Evolutionary conservation across 768 basidiomycete species (phyloP).

Genomic region (Lactifluus hygrophoroides): DNA sequence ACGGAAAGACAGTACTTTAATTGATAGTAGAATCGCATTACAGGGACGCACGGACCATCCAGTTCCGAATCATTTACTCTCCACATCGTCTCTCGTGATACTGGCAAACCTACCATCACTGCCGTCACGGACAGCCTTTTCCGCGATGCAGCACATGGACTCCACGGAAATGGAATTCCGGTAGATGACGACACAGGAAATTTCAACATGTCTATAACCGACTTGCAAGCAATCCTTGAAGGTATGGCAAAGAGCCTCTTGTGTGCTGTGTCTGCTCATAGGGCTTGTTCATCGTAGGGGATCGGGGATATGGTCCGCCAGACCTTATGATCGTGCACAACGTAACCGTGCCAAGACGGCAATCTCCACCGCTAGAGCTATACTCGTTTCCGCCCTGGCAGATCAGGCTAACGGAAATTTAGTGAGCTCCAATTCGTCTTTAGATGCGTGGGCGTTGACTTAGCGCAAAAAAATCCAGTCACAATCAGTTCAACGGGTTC

Average conservation of each 20-base stretch:
- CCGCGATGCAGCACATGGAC: not conserved
- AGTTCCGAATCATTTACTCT: conserved; percentile 6
- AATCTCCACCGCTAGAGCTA: conserved; percentile 48
- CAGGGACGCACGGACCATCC: not conserved
- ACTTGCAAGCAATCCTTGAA: conserved; percentile 47
- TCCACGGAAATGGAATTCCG: not conserved
- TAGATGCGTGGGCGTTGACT: not conserved
- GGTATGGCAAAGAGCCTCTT: conserved; percentile 31
- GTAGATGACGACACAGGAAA: conserved; percentile 26
- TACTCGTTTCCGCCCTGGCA: conserved; percentile 84
- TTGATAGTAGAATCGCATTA: not conserved
- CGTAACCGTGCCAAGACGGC: conserved; percentile 32
- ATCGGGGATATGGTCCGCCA: conserved; percentile 51
- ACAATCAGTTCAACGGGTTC: conserved; percentile 12
- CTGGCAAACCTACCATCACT: conserved; percentile 20
- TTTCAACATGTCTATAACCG: conserved; percentile 29
- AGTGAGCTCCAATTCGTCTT: conserved; percentile 38
- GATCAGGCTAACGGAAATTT: conserved; percentile 69
- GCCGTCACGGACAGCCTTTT: conserved; percentile 12
- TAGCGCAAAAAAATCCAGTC: conserved; percentile 15
- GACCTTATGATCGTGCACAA: conserved; percentile 74
- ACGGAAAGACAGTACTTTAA: not conserved
- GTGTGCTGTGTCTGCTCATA: not conserved
- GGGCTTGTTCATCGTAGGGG: conserved; percentile 29
- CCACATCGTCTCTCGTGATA: conserved; percentile 17